A percentile compares a stretch with the other conserved stretches of the same genome.
Conservation (phyloP, 345 rosid species). For the Geranium brycei region DNA sequence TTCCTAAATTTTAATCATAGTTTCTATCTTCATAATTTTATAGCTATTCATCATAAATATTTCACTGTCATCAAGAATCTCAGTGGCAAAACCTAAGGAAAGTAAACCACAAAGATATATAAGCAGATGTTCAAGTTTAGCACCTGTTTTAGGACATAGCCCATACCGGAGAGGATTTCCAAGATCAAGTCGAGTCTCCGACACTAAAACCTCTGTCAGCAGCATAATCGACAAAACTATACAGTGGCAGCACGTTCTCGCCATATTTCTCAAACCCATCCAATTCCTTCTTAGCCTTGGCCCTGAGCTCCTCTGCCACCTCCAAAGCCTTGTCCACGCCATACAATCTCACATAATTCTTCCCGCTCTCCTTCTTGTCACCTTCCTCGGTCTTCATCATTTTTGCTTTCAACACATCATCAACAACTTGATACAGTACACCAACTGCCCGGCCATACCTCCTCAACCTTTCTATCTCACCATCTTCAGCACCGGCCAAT, state of each 20-base stretch:
- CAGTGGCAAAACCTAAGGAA: too few species aligned
- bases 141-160: too few species aligned
- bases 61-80: too few species aligned
- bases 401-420: conserved; percentile 44
- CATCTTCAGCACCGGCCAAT: conserved; percentile 69
- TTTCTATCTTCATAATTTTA: too few species aligned
- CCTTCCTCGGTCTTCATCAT: conserved; percentile 7
- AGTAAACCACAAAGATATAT: too few species aligned
- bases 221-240: conserved; percentile 80
- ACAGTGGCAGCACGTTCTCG: conserved; percentile 47
- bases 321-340: conserved; percentile 55
- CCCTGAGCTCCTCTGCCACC: conserved; percentile 55
- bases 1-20: too few species aligned
- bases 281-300: conserved; percentile 51
- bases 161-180: too few species aligned
- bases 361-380: conserved; percentile 23
- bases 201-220: conserved; percentile 40
- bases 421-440: conserved; percentile 67
- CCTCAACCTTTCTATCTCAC: conserved; percentile 56
- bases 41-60: too few species aligned
- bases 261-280: conserved; percentile 55
- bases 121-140: too few species aligned
- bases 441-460: conserved; percentile 85
- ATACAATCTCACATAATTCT: conserved; percentile 40
- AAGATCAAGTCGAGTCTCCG: conserved; percentile 11